Conservation (phyloP, 441 rosid species). For the Metrosideros polymorpha region DNA sequence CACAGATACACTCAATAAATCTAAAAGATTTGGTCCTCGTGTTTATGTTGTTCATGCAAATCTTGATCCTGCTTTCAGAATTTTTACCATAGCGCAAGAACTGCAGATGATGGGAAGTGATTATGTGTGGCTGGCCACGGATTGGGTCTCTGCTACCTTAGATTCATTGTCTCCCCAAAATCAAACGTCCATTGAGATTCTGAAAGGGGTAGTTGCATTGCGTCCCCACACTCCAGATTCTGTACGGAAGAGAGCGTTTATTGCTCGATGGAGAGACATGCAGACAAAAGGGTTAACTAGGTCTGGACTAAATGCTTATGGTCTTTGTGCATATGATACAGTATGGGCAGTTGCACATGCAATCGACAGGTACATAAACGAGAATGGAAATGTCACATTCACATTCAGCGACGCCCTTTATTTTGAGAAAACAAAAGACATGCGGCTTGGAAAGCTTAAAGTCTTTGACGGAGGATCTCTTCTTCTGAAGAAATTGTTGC, state of each 20-base stretch:
- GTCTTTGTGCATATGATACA: conserved; percentile 76
- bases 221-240: conserved; percentile 68
- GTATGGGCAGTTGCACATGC: conserved; percentile 73
- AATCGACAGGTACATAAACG: conserved; percentile 38
- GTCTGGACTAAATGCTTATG: conserved; percentile 48
- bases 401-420: conserved; percentile 25
- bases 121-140: conserved; percentile 81
- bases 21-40: conserved; percentile 50
- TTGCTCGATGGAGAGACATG: conserved; percentile 39
- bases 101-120: conserved; percentile 63
- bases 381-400: conserved; percentile 44
- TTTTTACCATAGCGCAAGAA: conserved; percentile 44
- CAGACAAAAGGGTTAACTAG: conserved; percentile 27
- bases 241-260: conserved; percentile 28
- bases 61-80: conserved; percentile 53
- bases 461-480: conserved; percentile 46
- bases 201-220: conserved; percentile 62
- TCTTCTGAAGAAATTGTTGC: conserved; percentile 39
- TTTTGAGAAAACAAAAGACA: conserved; percentile 11
- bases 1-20: conserved; percentile 29
- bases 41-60: conserved; percentile 69
- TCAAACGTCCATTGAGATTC: conserved; percentile 14
- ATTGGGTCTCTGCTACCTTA: conserved; percentile 78
- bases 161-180: conserved; percentile 45
- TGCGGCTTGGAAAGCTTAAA: conserved; percentile 42